Percentiles rank a stretch among this genome's conserved stretches.
phyloP scores from a whole-genome alignment of 2,329 filamentous ascomycete genomes.

The Aphanocladium album region DNA sequence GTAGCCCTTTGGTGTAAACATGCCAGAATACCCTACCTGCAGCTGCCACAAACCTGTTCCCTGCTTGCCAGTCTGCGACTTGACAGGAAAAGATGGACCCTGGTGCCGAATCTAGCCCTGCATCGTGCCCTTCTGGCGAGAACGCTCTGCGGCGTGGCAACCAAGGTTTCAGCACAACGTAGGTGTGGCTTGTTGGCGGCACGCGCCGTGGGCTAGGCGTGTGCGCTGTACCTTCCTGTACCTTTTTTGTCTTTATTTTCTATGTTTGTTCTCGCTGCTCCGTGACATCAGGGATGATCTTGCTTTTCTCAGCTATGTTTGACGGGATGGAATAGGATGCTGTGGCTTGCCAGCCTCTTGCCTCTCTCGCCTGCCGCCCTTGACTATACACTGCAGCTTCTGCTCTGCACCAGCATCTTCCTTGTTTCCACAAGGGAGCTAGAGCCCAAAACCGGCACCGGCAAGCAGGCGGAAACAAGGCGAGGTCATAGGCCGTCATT shows the following conservation, averaged over 20 bases:
- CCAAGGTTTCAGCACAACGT: slow-evolving; percentile 5
- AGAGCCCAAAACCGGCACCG: background rate
- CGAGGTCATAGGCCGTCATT: background rate
- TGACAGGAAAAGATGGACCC: background rate
- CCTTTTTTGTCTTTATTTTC: background rate
- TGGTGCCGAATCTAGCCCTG: background rate
- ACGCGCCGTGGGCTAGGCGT: background rate
- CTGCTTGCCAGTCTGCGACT: background rate
- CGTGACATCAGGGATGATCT: background rate
- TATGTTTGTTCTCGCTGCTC: background rate
- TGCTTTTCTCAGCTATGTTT: background rate
- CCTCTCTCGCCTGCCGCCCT: background rate
- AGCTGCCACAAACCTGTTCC: background rate
- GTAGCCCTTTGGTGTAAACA: no score
- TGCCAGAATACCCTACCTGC: no score
- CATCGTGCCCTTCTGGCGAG: background rate
- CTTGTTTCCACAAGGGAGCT: background rate
- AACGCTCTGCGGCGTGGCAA: background rate
- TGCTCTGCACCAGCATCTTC: background rate
- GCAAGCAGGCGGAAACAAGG: background rate
- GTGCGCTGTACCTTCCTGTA: background rate
- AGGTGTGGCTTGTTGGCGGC: slow-evolving; percentile 1
- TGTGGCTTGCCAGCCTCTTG: background rate
- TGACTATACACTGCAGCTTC: background rate
- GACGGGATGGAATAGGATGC: background rate